Conservation (phyloP, 2,329 filamentous ascomycete genomes). For the Chrysoporthe cubensis region DNA sequence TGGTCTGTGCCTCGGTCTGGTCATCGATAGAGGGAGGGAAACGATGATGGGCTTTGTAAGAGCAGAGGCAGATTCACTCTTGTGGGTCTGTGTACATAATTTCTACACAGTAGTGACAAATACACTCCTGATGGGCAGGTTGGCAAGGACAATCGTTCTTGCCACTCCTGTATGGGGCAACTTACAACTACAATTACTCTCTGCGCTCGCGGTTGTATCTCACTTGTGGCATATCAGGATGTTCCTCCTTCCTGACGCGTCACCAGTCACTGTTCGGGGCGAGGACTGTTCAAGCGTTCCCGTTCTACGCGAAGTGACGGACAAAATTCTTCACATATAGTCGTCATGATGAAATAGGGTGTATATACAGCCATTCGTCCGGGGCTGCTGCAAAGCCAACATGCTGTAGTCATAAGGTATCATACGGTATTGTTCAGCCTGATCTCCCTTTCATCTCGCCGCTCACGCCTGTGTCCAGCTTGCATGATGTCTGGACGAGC, state of each 20-base stretch:
- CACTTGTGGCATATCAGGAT: not conserved
- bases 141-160: slow-evolving; percentile 11
- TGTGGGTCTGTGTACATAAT: slow-evolving; percentile 25
- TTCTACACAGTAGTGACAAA: slow-evolving; percentile 18
- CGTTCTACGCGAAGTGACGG: not conserved
- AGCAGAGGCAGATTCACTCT: slow-evolving; percentile 17
- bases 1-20: slow-evolving; percentile 16
- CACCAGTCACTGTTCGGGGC: not conserved
- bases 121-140: slow-evolving; percentile 20
- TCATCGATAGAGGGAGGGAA: slow-evolving; percentile 1
- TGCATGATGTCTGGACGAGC: not conserved
- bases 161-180: slow-evolving; percentile 14
- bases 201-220: not conserved
- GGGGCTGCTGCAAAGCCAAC: not conserved
- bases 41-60: slow-evolving; percentile 8
- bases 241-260: not conserved
- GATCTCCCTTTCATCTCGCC: not conserved
- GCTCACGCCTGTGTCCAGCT: not conserved
- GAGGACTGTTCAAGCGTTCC: not conserved
- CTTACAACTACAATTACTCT: not conserved
- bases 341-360: not conserved
- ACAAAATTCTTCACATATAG: not conserved
- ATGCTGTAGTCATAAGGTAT: not conserved
- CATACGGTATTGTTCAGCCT: not conserved
- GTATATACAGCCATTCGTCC: not conserved